Evolutionary conservation across 2,329 filamentous ascomycete species (phyloP), one percentile per base, ranked within the genome.

Genomic region (Cercospora nicotianae): DNA sequence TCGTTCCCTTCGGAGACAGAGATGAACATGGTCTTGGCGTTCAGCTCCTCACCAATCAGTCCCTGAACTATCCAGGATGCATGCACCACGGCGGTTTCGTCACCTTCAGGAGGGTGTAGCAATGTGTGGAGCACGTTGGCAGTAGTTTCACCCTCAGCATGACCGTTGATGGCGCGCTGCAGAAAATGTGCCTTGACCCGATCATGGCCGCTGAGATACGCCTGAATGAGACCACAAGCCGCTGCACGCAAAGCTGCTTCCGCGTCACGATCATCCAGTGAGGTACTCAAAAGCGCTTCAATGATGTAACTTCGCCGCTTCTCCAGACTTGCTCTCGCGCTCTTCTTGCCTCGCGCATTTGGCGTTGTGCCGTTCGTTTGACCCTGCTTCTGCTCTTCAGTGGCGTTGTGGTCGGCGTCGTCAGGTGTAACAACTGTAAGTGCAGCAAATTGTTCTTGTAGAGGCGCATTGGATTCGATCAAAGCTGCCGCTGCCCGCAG

Each of bases 391-490:
- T 66, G 53, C 58, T 70, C 70, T 33, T 72, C 65, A 28, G 67
- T 69, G 1, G 69, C 62, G 20, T 72, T 66, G 20, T 70, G 64
- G 12, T 70, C 67, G 13, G 65, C 53, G 36, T 71, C 69, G 18
- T 67, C 64, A 8, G 71, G 68, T 6, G 73, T 70, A 16, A 74
- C 60, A 3, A 98, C 93, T 74, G 92, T 91, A 53, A 96, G 85
- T 75, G 95, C 91, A 4, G 93, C 94, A 78, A 99, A 98, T 59
- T 86, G 87, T 80, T 97, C 93, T 79, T 99, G 95, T 8, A 98
- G 83, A 5, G 83, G 84, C 26, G 89, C 79, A 77, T 97, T 97
- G 51, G 89, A 91, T 70, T 90, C 87, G 74, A 99, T 96, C 74
- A 96, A 86, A 80, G 97, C 93, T 64, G 93, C 93, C 76, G 93